Base-by-base conservation (phyloP, 192 early-diverging fungal species). In the Backusella psychrophila region DNA sequence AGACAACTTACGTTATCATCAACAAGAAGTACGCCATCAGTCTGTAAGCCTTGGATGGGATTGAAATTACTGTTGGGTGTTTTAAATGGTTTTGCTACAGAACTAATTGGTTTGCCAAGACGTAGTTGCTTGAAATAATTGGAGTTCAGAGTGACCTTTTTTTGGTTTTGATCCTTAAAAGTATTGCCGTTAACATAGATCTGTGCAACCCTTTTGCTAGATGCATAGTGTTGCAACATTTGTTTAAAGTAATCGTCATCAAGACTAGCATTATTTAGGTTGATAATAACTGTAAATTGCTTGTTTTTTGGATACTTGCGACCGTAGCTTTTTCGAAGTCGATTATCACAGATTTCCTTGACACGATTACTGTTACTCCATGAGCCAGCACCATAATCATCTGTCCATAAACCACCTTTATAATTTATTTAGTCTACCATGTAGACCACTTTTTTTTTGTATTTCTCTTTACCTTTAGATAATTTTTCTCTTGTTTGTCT, bases 31-130 rank as follows among this genome's bases (percentile, higher is more conserved):
- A 81, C 78, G 36, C 75, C 5, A 3, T 35, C 29, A 19, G 80
- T 81, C 23, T 46, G 69, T 15, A 81, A 26, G 44, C 14, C 14
- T 9, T 39, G n/a, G 44, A 75, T 33, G 15, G 78, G 80, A 42
- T 81, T 81, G 71, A 81, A 81, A 35, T 78, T 74, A 52, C 75
- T 81, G 71, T 81, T 81, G 49, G 41, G 78, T 26, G 80, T 78
- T 39, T 81, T 69, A 36, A 63, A 63, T 12, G 23, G 12, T 11
- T 63, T 29, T 26, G 56, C 3, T 29, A 63, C 56, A 29, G 26
- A 11, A 63, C 11, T 29, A 63, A 29, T 29, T 4, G 56, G 56
- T 63, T 63, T 63, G 2, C 56, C 56, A 63, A 63, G 56, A 3
- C 23, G 23, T 63, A 63, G 9, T 29, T 26, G 4, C 4, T 63